A percentile compares a stretch with the other conserved stretches of the same genome.
phyloP scores from a whole-genome alignment of 306 rosid species.

The Castanea sativa region DNA sequence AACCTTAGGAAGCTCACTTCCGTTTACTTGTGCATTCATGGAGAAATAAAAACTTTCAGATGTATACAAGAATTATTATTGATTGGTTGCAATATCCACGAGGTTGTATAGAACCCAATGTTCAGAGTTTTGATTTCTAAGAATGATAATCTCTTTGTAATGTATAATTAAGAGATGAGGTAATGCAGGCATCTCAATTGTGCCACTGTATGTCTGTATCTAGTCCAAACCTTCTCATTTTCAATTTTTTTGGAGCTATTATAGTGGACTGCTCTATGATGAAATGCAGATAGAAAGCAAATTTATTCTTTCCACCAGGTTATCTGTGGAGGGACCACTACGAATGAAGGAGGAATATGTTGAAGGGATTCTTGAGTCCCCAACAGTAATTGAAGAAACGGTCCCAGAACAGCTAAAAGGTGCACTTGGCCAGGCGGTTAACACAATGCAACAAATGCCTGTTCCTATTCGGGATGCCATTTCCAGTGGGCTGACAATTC shows the following conservation, averaged over 20 bases:
- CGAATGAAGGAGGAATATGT: constrained; percentile 90
- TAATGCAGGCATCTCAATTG: neutral
- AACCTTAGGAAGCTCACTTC: too few species aligned
- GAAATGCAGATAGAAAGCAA: constrained; percentile 75
- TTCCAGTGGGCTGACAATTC: constrained; percentile 70
- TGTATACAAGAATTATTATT: neutral
- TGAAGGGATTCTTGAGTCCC: constrained; percentile 76
- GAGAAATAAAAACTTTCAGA: too few species aligned
- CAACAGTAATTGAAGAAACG: constrained; percentile 73
- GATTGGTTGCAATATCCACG: neutral
- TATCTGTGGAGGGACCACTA: constrained; percentile 90
- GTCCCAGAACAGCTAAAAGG: constrained; percentile 88
- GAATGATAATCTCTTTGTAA: neutral
- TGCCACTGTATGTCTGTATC: constrained; percentile 7
- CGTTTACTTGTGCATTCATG: too few species aligned
- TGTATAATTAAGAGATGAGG: neutral
- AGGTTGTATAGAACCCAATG: too few species aligned
- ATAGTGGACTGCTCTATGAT: constrained; percentile 9
- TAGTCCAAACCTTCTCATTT: constrained; percentile 5
- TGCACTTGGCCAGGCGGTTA: constrained; percentile 73
- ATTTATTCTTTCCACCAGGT: constrained; percentile 59
- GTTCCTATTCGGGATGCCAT: constrained; percentile 66
- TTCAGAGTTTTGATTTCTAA: neutral
- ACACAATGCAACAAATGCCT: constrained; percentile 79
- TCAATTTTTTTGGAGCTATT: constrained; percentile 9